Conservation (phyloP, 2,329 filamentous ascomycete species). For the Alternaria burnsii region DNA sequence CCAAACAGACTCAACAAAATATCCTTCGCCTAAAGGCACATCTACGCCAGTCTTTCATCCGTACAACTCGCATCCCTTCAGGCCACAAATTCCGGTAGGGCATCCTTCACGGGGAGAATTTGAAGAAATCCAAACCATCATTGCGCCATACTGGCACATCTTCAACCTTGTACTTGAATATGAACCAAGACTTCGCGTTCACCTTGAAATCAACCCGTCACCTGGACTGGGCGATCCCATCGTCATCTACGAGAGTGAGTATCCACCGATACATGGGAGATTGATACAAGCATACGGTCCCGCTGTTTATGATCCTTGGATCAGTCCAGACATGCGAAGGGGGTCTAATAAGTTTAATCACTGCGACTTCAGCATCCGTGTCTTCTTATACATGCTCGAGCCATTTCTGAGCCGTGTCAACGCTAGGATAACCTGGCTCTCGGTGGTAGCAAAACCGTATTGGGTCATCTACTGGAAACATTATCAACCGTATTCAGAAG, state of each 20-base stretch:
- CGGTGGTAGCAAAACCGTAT: neutral
- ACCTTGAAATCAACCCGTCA: neutral
- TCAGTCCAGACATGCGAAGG: neutral
- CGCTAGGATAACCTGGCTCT: constrained; percentile 1
- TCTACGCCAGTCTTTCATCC: neutral
- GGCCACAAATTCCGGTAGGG: neutral
- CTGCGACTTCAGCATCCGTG: constrained; percentile 11
- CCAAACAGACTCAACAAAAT: neutral
- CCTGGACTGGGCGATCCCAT: no score
- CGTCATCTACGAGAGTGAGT: neutral
- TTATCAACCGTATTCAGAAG: neutral
- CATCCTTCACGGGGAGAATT: neutral
- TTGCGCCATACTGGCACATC: constrained; percentile 11
- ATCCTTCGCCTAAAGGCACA: neutral
- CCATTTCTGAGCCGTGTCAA: neutral
- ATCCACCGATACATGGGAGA: neutral
- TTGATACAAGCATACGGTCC: neutral
- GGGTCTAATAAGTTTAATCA: constrained; percentile 2
- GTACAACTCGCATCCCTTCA: neutral
- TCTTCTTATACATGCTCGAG: constrained; percentile 5
- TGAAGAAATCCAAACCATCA: neutral
- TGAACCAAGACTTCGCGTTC: neutral
- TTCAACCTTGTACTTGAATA: constrained; percentile 11
- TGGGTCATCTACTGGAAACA: neutral
- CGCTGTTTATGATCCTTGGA: neutral